Evolutionary conservation across 495 filamentous ascomycete species (phyloP), one percentile per base, ranked within the genome.

Genomic region (Parachaetomium inaequale): DNA sequence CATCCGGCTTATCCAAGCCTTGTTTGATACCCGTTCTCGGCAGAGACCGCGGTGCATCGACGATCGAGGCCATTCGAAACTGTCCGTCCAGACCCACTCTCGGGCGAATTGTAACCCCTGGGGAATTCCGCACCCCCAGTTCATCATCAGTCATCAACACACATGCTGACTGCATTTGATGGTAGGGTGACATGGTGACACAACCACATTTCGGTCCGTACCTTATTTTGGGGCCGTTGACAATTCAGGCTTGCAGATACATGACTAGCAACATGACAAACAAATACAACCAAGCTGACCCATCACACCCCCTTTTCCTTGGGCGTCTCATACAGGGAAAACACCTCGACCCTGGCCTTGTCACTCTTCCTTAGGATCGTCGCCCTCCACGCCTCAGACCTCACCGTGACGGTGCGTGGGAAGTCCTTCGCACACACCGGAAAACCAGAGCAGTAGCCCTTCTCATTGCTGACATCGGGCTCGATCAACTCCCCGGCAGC

Each of bases 391-490:
- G 50, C 50, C 29, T 53, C 50, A 2, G 50, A 53, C 50, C 50
- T 19, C 17, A 36, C 17, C 17, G 50, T 36, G 19, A 53, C 7
- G 8, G 50, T 53, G 50, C 50, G 36, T 5, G 50, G 50, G n/a
- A 53, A 53, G n/a, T 53, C 50, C 29, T 53, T 29, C 17, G 50
- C 50, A 14, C 50, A 53, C 7, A 53, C 50, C 29, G 36, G 10
- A 29, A 53, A 53, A 3, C 50, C 50, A 19, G 50, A 34, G n/a
- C 29, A 53, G 7, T 53, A 53, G 0, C 29, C 50, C 50, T 32
- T 53, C 17, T 53, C 50, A 12, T 34, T 53, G 17, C 29, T 53
- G n/a, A 53, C 50, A 23, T 53, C 50, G 7, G 50, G 50, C 31
- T 53, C 50, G 7, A 53, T 23, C n/a, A 21, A 17, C 4, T 36